These are phyloP conservation scores for Goffeauzyma gilvescens DNA, from an alignment of 768 basidiomycete species.

Conservation along the genomic window DNA sequence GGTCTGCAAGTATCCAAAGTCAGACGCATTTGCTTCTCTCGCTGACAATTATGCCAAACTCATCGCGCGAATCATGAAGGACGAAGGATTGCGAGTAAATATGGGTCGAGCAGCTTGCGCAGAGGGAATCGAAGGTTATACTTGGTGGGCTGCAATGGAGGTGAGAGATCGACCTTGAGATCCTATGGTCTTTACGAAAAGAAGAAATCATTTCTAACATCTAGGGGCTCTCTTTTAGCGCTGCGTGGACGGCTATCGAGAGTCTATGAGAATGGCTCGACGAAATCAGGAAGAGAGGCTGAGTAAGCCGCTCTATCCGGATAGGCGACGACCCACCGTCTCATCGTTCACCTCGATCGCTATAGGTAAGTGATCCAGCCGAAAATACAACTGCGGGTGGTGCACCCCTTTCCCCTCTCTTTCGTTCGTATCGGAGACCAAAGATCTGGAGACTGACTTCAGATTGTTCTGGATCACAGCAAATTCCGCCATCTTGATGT, in stretches of 20 bases:
- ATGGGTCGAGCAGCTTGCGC: constrained; percentile 23
- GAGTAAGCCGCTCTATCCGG: too few species aligned
- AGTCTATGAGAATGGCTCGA: constrained; percentile 8
- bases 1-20: constrained; percentile 9
- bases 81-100: constrained; percentile 10
- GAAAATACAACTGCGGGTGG: too few species aligned
- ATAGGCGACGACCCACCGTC: too few species aligned
- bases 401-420: too few species aligned
- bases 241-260: constrained; percentile 32
- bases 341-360: too few species aligned
- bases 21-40: constrained; percentile 8
- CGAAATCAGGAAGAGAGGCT: too few species aligned
- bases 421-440: too few species aligned
- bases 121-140: constrained; percentile 26
- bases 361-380: too few species aligned
- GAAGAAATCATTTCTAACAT: neutral
- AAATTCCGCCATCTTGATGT: too few species aligned
- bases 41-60: constrained; percentile 22
- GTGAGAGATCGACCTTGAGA: constrained; percentile 11
- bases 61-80: constrained; percentile 12
- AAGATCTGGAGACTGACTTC: too few species aligned
- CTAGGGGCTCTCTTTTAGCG: constrained; percentile 11
- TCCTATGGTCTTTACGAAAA: neutral
- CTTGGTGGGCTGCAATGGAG: constrained; percentile 33
- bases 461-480: too few species aligned